phyloP scores from a whole-genome alignment of 805 yeast species.

The Candida lessepsii region DNA sequence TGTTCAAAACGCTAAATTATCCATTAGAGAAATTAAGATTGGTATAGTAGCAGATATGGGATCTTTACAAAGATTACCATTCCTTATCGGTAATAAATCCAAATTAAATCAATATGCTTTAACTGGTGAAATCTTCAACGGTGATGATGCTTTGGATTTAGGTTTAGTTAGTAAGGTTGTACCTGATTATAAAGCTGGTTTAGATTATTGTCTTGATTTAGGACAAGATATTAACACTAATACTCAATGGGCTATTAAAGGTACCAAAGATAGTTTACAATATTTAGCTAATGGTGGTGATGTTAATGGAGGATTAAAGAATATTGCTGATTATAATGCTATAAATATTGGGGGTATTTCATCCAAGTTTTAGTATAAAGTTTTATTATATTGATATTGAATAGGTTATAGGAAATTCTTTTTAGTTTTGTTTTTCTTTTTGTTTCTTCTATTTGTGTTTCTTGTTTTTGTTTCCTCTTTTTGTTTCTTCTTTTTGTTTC shows the following conservation, averaged over 20 bases:
- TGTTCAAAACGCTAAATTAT: slow-evolving; percentile 49
- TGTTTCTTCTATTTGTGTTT: not conserved
- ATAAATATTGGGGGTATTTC: slow-evolving; percentile 10
- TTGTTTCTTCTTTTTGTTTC: too few relatives aligned
- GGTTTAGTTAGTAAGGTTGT: slow-evolving; percentile 54
- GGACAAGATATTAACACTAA: slow-evolving; percentile 48
- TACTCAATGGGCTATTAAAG: slow-evolving; percentile 60
- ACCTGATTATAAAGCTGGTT: slow-evolving; percentile 48
- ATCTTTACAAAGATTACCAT: slow-evolving; percentile 64
- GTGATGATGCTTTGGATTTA: slow-evolving; percentile 51
- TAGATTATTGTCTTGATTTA: slow-evolving; percentile 46
- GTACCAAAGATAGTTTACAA: slow-evolving; percentile 59
- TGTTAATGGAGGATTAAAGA: slow-evolving; percentile 47
- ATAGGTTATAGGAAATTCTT: too few relatives aligned
- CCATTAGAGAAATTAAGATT: slow-evolving; percentile 67
- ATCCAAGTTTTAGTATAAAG: slow-evolving; percentile 5
- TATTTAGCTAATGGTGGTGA: slow-evolving; percentile 33
- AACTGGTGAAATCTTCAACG: slow-evolving; percentile 57
- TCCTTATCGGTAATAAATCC: slow-evolving; percentile 51
- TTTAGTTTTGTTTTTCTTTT: not conserved
- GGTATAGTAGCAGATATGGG: slow-evolving; percentile 84
- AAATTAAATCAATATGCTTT: slow-evolving; percentile 58
- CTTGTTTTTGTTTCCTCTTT: too few relatives aligned
- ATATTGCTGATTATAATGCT: slow-evolving; percentile 53
- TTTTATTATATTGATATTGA: too few relatives aligned